A percentile compares a stretch with the other conserved stretches of the same genome.
phyloP scores from a whole-genome alignment of 371 early-diverging fungal species.

The Saksenaea oblongispora region DNA sequence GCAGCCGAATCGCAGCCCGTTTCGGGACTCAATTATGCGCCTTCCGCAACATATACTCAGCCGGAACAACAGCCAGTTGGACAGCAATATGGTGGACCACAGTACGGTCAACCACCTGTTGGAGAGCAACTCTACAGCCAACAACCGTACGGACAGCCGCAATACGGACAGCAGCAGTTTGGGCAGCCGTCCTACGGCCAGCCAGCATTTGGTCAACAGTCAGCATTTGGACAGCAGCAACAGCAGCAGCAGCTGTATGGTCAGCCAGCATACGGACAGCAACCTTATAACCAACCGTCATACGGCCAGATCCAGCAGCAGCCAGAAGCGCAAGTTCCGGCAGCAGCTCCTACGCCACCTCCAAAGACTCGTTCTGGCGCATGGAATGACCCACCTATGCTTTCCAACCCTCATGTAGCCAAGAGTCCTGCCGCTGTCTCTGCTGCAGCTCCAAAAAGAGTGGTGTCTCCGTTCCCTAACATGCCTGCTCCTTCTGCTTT shows the following conservation, averaged over 20 bases:
- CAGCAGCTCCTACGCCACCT: constrained; percentile 37
- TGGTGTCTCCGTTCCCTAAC: constrained; percentile 51
- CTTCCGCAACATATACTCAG: constrained; percentile 6
- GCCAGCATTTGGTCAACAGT: no score
- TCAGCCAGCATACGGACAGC: neutral
- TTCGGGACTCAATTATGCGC: constrained; percentile 1
- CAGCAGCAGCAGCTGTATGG: neutral
- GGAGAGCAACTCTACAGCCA: no score
- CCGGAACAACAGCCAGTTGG: constrained; percentile 8
- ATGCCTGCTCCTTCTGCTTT: constrained; percentile 38
- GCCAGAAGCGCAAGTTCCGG: constrained; percentile 5
- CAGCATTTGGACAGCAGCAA: neutral
- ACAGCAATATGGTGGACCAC: no score
- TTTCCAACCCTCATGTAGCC: constrained; percentile 20
- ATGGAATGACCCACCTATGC: constrained; percentile 66
- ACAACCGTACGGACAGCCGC: no score
- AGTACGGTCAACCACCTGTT: no score
- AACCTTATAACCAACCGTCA: neutral
- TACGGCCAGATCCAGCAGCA: neutral
- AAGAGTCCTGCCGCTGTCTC: constrained; percentile 25
- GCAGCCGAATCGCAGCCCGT: constrained; percentile 5
- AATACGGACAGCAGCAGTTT: no score
- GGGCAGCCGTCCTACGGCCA: no score
- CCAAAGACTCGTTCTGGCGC: constrained; percentile 38
- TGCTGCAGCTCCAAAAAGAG: constrained; percentile 30